Percentiles rank a stretch among this genome's conserved stretches.
These are phyloP conservation scores for Physcomitrellopsis africana DNA, from an alignment of 225 moss, liverwort and hornwort species.

Conservation along the genomic window DNA sequence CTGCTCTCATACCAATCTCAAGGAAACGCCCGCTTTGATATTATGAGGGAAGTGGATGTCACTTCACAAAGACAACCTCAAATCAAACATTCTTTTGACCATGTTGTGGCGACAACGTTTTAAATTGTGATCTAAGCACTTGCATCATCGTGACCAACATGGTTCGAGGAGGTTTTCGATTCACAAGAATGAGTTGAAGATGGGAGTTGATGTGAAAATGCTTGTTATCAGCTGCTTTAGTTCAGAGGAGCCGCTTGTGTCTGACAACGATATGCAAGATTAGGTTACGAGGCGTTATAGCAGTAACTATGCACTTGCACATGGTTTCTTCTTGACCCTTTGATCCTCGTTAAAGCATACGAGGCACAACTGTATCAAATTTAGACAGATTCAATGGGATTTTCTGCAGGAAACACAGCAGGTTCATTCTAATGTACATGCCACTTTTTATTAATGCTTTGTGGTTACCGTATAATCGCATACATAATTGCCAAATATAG, in stretches of 20 bases:
- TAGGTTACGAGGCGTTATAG: slow-evolving; percentile 33
- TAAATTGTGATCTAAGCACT: slow-evolving; percentile 23
- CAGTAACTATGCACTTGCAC: slow-evolving; percentile 28
- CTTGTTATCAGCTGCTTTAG: slow-evolving; percentile 28
- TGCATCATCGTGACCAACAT: slow-evolving; percentile 5
- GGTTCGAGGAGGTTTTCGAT: slow-evolving; percentile 22
- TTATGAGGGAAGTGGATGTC: slow-evolving; percentile 55
- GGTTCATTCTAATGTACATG: slow-evolving; percentile 26
- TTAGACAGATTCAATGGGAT: slow-evolving; percentile 33
- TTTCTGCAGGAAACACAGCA: slow-evolving; percentile 30
- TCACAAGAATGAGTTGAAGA: slow-evolving; percentile 32
- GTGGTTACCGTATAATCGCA: slow-evolving; percentile 8
- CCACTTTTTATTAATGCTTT: slow-evolving; percentile 36
- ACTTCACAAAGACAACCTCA: slow-evolving; percentile 51
- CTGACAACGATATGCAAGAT: slow-evolving; percentile 29
- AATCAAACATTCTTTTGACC: slow-evolving; percentile 55
- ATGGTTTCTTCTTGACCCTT: slow-evolving; percentile 31
- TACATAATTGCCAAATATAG: neutral
- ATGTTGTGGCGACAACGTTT: slow-evolving; percentile 42
- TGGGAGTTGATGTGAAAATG: slow-evolving; percentile 28
- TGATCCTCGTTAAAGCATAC: slow-evolving; percentile 38
- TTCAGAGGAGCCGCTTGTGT: slow-evolving; percentile 31
- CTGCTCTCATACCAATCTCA: slow-evolving; percentile 50
- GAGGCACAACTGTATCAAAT: slow-evolving; percentile 43
- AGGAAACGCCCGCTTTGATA: slow-evolving; percentile 51